Percentiles rank a stretch among this genome's conserved stretches.
phyloP scores from a whole-genome alignment of 1,284 basidiomycete species.

The Porogramme epimiltina region DNA sequence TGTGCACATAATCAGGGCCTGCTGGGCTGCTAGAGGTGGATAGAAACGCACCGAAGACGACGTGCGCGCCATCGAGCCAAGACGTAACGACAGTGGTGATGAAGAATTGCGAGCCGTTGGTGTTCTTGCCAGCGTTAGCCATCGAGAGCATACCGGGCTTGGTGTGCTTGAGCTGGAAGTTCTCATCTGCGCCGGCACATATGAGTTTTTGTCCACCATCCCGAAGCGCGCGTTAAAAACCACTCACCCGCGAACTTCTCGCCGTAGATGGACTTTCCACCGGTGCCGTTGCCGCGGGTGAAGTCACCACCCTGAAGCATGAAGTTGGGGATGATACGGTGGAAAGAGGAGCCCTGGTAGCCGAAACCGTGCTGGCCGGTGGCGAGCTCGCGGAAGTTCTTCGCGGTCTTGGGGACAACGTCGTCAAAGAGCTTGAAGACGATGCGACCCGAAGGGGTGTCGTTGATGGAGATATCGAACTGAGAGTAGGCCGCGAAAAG shows the following conservation, averaged over 20 bases:
- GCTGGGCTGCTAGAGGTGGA: neutral
- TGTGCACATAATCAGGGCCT: constrained; percentile 22
- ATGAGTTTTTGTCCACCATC: constrained; percentile 2
- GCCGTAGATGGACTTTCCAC: constrained; percentile 93
- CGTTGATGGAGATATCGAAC: constrained; percentile 65
- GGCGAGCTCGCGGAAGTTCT: constrained; percentile 54
- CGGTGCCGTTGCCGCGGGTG: constrained; percentile 79
- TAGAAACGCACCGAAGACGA: constrained; percentile 70
- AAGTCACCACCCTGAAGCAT: constrained; percentile 77
- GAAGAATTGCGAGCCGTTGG: constrained; percentile 66
- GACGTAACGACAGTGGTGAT: constrained; percentile 71
- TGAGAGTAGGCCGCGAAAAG: constrained; percentile 11
- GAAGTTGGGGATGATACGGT: constrained; percentile 44
- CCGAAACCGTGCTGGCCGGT: constrained; percentile 47
- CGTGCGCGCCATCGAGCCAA: constrained; percentile 79
- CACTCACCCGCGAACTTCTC: constrained; percentile 71
- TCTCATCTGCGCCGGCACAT: constrained; percentile 67
- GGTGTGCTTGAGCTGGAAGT: constrained; percentile 80
- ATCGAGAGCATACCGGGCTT: constrained; percentile 88
- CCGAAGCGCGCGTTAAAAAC: neutral
- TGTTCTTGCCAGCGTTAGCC: constrained; percentile 83
- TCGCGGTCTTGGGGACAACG: constrained; percentile 47
- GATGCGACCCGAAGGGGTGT: constrained; percentile 48
- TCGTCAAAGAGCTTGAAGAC: constrained; percentile 66
- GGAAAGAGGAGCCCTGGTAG: constrained; percentile 39